Base-by-base conservation (phyloP, 2,329 filamentous ascomycete genomes). In the Epichloe glyceriae region DNA sequence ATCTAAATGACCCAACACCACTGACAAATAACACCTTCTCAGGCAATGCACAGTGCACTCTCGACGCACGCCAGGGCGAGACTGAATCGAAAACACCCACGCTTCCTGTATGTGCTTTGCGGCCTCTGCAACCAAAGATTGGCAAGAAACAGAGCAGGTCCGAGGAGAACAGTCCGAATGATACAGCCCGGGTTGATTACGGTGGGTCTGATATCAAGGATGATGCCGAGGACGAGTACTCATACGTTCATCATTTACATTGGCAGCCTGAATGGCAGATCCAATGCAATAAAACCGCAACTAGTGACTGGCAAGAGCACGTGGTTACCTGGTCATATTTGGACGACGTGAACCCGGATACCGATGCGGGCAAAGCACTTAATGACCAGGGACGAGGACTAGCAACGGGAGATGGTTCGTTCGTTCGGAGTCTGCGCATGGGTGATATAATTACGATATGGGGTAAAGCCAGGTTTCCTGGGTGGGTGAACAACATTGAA, bases 401-500 rank as follows among this genome's bases (percentile, higher is more conserved):
- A 19, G 70, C 59, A 4, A 78, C 76, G 0, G 73, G 66, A 0
- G 70, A 73, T 48, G 80, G 80, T 1, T 64, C 71, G 38, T 82
- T 80, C 60, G 73, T 84, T 35, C 71, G 74, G 15, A 67, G 64
- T 44, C 59, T 84, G 55, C 73, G 71, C 55, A 55, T 79, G n/a
- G 80, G 80, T 1, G 80, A 84, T 56, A 72, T 80, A 17, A 64
- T 83, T 11, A 82, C 79, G 0, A 58, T 83, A 2, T 83, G 80
- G 80, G 79, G 67, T 1, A 80, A 76, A 62, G 71, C 77, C 2
- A 71, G 79, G 52, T 83, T 78, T 50, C 62, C 60, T 0, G 72
- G 65, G 0, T 84, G 80, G 80, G 44, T 50, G 1, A 83, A 83
- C 54, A 49, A 64, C 12, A 61, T 82, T 10, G 61, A 74, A 45